Evolutionary conservation across 192 early-diverging fungal genomes (phyloP).

Genomic region (Coemansia sp.): DNA sequence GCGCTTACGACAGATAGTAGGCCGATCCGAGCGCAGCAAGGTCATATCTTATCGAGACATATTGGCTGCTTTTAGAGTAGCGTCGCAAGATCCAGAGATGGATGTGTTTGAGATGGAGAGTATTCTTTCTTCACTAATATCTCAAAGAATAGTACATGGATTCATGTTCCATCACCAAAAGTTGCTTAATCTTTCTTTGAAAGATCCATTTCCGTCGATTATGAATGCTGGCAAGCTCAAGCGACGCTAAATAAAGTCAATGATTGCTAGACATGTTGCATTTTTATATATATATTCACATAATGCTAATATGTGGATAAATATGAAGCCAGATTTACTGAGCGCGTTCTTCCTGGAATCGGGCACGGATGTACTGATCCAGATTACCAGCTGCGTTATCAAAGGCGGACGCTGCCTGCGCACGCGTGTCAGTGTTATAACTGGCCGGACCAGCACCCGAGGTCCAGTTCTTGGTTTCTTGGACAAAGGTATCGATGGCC

Average conservation of each 20-base stretch:
- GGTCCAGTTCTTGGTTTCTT: conserved; percentile 49
- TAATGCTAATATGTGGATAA: neutral
- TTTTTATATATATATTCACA: neutral
- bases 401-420: conserved; percentile 21
- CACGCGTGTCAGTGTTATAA: conserved; percentile 21
- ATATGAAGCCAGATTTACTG: neutral
- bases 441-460: conserved; percentile 1
- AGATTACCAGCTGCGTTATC: conserved; percentile 36
- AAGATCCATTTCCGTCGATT: conserved; percentile 34
- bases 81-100: conserved; percentile 32
- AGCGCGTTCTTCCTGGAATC: conserved; percentile 29
- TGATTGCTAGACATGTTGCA: neutral
- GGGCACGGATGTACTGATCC: conserved; percentile 56
- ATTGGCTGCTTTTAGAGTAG: conserved; percentile 24
- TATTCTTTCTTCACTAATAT: conserved; percentile 40
- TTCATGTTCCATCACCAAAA: conserved; percentile 50
- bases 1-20: conserved; percentile 7
- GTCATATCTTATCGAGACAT: conserved; percentile 34
- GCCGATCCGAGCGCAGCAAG: conserved; percentile 2
- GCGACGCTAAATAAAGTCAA: neutral
- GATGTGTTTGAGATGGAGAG: conserved; percentile 47
- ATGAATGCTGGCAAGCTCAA: conserved; percentile 1
- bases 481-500: conserved; percentile 42
- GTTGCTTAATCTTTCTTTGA: conserved; percentile 33
- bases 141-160: conserved; percentile 40